phyloP scores from a whole-genome alignment of 2,329 filamentous ascomycete species.

The Fusarium subglutinans region DNA sequence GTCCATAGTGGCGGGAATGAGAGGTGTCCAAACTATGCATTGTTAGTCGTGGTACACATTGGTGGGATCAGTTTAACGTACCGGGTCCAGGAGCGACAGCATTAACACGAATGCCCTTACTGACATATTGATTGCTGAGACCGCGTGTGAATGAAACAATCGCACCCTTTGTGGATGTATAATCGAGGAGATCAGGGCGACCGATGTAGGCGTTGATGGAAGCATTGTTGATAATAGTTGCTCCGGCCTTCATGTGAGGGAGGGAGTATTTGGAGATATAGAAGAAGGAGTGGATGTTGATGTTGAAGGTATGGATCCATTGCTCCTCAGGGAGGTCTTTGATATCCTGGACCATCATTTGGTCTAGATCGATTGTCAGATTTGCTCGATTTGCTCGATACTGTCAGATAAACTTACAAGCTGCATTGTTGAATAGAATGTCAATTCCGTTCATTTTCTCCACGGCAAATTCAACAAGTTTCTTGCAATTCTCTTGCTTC shows the following conservation, averaged over 20 bases:
- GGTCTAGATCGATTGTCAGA: slow-evolving; percentile 37
- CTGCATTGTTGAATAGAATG: slow-evolving; percentile 79
- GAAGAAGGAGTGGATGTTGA: slow-evolving; percentile 85
- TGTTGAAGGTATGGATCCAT: slow-evolving; percentile 82
- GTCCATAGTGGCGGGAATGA: slow-evolving; percentile 78
- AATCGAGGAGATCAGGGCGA: slow-evolving; percentile 81
- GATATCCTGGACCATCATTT: slow-evolving; percentile 77
- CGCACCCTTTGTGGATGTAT: slow-evolving; percentile 82
- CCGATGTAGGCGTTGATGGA: slow-evolving; percentile 87
- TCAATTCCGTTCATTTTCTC: slow-evolving; percentile 75
- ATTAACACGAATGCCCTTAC: slow-evolving; percentile 79
- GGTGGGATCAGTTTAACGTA: slow-evolving; percentile 15
- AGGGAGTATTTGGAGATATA: slow-evolving; percentile 81
- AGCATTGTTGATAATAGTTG: slow-evolving; percentile 85
- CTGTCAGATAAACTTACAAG: slow-evolving; percentile 62
- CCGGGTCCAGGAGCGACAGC: slow-evolving; percentile 77
- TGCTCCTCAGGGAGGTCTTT: slow-evolving; percentile 78
- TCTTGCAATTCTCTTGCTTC: slow-evolving; percentile 73
- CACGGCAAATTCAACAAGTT: slow-evolving; percentile 72
- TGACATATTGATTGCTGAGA: slow-evolving; percentile 77
- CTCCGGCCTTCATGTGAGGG: slow-evolving; percentile 77
- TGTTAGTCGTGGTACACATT: neutral
- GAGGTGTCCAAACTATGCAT: slow-evolving; percentile 72
- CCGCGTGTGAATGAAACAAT: slow-evolving; percentile 82
- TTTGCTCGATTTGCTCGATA: neutral